Evolutionary conservation across 257 asterid genomes (phyloP).

Genomic region (Penstemon eatonii): DNA sequence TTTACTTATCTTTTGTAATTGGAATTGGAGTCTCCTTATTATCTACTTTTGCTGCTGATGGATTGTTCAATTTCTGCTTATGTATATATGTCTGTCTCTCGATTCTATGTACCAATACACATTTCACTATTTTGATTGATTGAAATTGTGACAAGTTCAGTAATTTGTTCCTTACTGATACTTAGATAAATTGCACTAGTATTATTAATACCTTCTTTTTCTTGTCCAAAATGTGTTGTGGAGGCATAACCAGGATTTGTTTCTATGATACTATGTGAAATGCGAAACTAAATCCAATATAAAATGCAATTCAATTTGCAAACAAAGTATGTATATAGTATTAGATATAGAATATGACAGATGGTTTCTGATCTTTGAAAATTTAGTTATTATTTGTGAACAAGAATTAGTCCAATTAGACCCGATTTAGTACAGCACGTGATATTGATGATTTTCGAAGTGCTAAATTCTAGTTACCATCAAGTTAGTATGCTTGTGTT

Average conservation of each 20-base stretch:
- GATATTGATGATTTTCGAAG: neutral
- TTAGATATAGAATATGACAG: slow-evolving; percentile 6
- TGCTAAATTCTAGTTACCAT: neutral
- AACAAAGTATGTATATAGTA: neutral
- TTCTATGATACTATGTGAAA: no score
- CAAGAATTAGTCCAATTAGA: no score
- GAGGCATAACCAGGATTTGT: neutral
- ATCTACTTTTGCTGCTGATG: no score
- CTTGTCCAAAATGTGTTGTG: neutral
- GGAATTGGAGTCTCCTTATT: neutral
- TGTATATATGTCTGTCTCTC: neutral
- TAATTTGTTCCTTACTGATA: no score
- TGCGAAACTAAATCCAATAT: neutral
- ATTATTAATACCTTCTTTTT: neutral
- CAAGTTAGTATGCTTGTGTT: neutral
- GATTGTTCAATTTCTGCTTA: neutral
- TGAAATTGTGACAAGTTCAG: no score
- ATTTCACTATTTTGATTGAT: neutral
- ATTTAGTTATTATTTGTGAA: neutral
- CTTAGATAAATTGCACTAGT: neutral
- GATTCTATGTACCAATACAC: neutral
- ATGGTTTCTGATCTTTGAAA: slow-evolving; percentile 8
- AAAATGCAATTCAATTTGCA: neutral
- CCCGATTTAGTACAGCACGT: neutral
- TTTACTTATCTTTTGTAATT: neutral